Evolutionary conservation across 768 basidiomycete genomes (phyloP).

Genomic region (Tulasnella sp.): DNA sequence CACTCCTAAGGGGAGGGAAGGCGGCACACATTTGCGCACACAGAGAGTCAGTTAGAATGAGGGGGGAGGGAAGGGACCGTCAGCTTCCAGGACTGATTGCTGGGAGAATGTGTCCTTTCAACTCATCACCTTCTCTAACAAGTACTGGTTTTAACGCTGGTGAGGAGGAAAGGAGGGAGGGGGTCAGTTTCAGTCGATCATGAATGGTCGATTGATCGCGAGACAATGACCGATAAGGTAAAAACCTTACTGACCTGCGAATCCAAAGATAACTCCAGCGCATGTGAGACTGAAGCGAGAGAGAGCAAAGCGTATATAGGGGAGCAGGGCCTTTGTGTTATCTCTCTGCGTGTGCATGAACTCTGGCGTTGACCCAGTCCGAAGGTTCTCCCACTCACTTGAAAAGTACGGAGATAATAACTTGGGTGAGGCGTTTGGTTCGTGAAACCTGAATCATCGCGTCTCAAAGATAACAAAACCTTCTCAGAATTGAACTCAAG

Average conservation of each 20-base stretch:
- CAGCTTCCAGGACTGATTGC: not conserved
- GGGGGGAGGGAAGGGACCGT: not conserved
- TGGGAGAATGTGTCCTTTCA: not conserved
- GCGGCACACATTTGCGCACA: not conserved
- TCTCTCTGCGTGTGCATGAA: not conserved
- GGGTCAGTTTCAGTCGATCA: no score
- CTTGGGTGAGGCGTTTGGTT: constrained; percentile 8
- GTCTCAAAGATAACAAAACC: not conserved
- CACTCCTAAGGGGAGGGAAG: constrained; percentile 24
- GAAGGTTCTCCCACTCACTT: constrained; percentile 1
- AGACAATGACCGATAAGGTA: not conserved
- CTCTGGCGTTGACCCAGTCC: not conserved
- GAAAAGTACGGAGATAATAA: constrained; percentile 14
- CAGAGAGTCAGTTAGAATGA: not conserved
- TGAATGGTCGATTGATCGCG: no score
- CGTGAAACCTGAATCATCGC: not conserved
- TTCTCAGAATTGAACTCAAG: no score
- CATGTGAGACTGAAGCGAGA: constrained; percentile 23
- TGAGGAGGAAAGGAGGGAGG: not conserved
- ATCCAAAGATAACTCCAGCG: constrained; percentile 33
- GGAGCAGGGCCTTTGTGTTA: not conserved
- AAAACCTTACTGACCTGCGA: constrained; percentile 22
- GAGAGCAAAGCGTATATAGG: not conserved
- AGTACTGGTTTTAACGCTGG: constrained; percentile 34
- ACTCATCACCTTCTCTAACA: constrained; percentile 26